Evolutionary conservation across 345 rosid species (phyloP).

Genomic region (Hirschfeldia incana): DNA sequence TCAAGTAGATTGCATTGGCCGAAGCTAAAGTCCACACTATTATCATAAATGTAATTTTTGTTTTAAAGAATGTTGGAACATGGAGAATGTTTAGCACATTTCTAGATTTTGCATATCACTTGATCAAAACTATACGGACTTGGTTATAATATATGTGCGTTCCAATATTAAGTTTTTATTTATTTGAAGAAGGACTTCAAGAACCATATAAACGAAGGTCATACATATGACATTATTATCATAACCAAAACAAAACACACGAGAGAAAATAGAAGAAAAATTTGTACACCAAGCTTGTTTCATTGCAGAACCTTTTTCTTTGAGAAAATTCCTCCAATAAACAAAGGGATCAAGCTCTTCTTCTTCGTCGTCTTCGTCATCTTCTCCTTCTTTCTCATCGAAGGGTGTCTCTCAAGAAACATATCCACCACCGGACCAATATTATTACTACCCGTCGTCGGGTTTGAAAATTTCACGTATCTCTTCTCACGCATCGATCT

Average conservation of each 20-base stretch:
- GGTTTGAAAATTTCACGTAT: constrained; percentile 64
- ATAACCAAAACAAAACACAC: constrained; percentile 12
- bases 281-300: constrained; percentile 15
- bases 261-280: neutral
- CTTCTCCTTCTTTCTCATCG: constrained; percentile 45
- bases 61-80: too few species aligned
- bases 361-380: constrained; percentile 51
- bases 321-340: constrained; percentile 68
- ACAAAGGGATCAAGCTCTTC: constrained; percentile 64
- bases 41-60: too few species aligned
- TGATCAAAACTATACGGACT: too few species aligned
- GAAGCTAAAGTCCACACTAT: too few species aligned
- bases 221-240: constrained; percentile 26
- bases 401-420: constrained; percentile 67
- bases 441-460: constrained; percentile 39
- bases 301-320: constrained; percentile 51
- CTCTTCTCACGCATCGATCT: constrained; percentile 53
- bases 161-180: neutral
- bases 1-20: too few species aligned
- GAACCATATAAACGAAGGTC: constrained; percentile 12
- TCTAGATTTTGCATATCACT: too few species aligned
- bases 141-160: too few species aligned
- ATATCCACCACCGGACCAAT: constrained; percentile 41
- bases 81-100: too few species aligned
- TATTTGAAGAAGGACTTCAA: neutral